Conservation (phyloP, 495 filamentous ascomycete genomes). For the Hyaloscypha hepaticicola region DNA sequence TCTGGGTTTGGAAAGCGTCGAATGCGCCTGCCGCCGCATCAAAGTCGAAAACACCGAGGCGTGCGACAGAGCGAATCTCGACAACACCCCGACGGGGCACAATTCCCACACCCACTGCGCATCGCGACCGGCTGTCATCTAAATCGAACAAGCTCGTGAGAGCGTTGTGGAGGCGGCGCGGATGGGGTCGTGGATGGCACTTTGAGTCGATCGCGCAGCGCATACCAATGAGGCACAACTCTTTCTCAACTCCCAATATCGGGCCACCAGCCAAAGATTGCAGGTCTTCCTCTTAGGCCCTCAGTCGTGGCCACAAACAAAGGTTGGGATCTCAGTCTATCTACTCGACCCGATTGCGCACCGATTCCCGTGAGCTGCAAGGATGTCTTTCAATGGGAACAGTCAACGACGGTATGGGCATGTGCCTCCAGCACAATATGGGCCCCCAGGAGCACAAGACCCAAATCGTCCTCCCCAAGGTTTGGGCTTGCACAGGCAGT, state of each 20-base stretch:
- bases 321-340: neutral
- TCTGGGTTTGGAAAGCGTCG: constrained; percentile 2
- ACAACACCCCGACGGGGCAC: constrained; percentile 6
- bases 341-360: constrained; percentile 4
- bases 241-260: constrained; percentile 7
- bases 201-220: constrained; percentile 25
- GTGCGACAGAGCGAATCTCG: neutral
- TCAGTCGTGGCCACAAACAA: neutral
- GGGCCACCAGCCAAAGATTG: constrained; percentile 17
- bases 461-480: constrained; percentile 38
- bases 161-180: constrained; percentile 12
- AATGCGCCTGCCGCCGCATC: neutral
- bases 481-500: constrained; percentile 51
- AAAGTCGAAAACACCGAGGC: neutral
- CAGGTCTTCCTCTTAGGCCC: constrained; percentile 4
- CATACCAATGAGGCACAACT: constrained; percentile 20
- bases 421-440: constrained; percentile 56
- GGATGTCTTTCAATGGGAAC: constrained; percentile 55
- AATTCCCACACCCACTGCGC: neutral
- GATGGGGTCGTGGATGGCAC: constrained; percentile 23
- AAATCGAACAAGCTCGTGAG: constrained; percentile 13
- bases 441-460: constrained; percentile 45
- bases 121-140: neutral
- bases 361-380: neutral
- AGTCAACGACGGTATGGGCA: constrained; percentile 58